Conservation (phyloP, 2,329 filamentous ascomycete genomes). For the Colletotrichum tofieldiae region DNA sequence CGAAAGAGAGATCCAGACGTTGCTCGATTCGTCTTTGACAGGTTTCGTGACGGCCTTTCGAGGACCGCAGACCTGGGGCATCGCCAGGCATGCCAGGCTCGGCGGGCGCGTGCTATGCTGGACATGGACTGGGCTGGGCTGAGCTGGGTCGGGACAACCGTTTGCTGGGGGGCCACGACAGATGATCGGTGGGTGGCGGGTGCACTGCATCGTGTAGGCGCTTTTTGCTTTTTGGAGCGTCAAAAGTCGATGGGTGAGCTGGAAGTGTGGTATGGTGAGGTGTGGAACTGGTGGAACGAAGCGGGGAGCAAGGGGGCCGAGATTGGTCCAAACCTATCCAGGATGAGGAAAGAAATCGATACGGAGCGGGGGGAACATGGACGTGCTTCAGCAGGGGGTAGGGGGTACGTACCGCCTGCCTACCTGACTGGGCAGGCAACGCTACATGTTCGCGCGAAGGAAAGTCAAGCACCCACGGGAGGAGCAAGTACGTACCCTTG, state of each 20-base stretch:
- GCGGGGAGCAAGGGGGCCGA: constrained; percentile 38
- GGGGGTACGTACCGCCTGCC: constrained; percentile 13
- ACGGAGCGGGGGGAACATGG: constrained; percentile 24
- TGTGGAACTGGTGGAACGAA: constrained; percentile 33
- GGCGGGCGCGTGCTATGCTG: constrained; percentile 26
- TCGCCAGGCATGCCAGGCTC: constrained; percentile 28
- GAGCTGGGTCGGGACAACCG: constrained; percentile 17
- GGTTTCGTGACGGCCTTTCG: constrained; percentile 33
- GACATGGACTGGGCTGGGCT: constrained; percentile 26
- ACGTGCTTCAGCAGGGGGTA: constrained; percentile 23
- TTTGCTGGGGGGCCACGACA: constrained; percentile 20
- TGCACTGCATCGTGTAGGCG: constrained; percentile 1
- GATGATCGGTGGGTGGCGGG: constrained; percentile 2
- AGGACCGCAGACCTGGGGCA: constrained; percentile 33
- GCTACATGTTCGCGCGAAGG: constrained; percentile 20
- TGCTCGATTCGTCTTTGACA: constrained; percentile 43
- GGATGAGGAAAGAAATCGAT: constrained; percentile 40
- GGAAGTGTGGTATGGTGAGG: not conserved
- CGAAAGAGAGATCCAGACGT: constrained; percentile 40
- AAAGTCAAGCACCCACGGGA: constrained; percentile 25
- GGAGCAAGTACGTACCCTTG: constrained; percentile 4
- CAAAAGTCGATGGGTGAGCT: constrained; percentile 13
- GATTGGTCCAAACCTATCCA: constrained; percentile 40
- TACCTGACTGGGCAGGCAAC: constrained; percentile 38
- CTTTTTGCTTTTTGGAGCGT: not conserved